These are phyloP conservation scores for Corchorus olitorius DNA, from an alignment of 345 rosid species.

Conservation along the genomic window DNA sequence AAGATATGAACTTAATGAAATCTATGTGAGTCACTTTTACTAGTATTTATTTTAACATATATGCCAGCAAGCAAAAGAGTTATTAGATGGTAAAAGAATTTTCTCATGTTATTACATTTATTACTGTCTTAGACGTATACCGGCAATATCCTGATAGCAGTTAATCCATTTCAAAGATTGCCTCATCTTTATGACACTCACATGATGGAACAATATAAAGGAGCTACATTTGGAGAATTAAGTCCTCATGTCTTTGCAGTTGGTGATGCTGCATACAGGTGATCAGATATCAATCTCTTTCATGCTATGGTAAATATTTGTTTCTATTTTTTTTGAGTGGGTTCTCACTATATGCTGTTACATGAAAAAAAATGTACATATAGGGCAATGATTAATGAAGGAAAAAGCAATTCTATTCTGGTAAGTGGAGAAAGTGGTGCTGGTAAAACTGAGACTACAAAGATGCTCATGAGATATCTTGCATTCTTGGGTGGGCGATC, in stretches of 20 bases:
- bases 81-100: background rate
- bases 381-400: slow-evolving; percentile 74
- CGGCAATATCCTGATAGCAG: slow-evolving; percentile 27
- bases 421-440: slow-evolving; percentile 97
- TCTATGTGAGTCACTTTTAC: slow-evolving; percentile 54
- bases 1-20: slow-evolving; percentile 97
- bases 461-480: slow-evolving; percentile 90
- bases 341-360: slow-evolving; percentile 11
- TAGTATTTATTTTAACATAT: background rate
- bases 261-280: slow-evolving; percentile 27
- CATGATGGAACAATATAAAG: slow-evolving; percentile 29
- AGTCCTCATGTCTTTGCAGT: slow-evolving; percentile 29
- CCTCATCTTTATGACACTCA: slow-evolving; percentile 27
- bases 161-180: slow-evolving; percentile 30
- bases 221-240: slow-evolving; percentile 27
- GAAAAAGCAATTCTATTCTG: slow-evolving; percentile 67
- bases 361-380: background rate
- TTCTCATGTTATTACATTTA: slow-evolving; percentile 4
- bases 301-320: background rate
- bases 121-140: slow-evolving; percentile 23
- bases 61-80: background rate
- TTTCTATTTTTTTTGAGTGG: background rate
- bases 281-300: background rate
- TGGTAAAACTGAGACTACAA: slow-evolving; percentile 91
- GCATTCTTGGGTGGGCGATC: slow-evolving; percentile 90